A percentile compares a stretch with the other conserved stretches of the same genome.
These are phyloP conservation scores for Dryas integrifolia DNA, from an alignment of 331 rosid species.

Conservation along the genomic window DNA sequence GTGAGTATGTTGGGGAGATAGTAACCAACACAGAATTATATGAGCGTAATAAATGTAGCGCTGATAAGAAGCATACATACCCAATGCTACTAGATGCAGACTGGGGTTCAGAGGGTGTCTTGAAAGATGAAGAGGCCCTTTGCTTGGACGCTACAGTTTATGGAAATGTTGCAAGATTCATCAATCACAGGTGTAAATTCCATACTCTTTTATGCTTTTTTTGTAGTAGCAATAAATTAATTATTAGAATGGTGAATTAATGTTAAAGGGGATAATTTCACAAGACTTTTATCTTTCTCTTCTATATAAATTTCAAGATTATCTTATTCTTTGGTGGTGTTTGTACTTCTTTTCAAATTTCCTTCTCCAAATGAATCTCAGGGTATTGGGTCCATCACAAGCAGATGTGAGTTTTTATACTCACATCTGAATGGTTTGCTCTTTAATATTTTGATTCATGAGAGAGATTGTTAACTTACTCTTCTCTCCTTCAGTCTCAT, in stretches of 20 bases:
- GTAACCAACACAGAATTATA: constrained; percentile 47
- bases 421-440: background rate
- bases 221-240: no score
- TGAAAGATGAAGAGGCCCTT: constrained; percentile 54
- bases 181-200: constrained; percentile 61
- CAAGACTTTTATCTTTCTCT: background rate
- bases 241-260: no score
- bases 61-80: constrained; percentile 32
- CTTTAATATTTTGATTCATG: background rate
- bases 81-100: constrained; percentile 50
- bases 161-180: constrained; percentile 71
- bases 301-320: no score
- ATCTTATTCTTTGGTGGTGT: background rate
- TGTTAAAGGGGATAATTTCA: no score
- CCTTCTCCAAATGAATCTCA: no score
- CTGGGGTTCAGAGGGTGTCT: constrained; percentile 39
- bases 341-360: no score
- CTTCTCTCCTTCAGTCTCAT: background rate
- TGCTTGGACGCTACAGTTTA: constrained; percentile 61
- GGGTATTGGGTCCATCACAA: background rate
- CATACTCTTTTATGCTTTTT: background rate
- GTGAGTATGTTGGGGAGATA: constrained; percentile 75
- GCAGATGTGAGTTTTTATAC: background rate
- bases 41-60: constrained; percentile 40
- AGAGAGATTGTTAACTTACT: background rate